Evolutionary conservation across 441 rosid genomes (phyloP).

Genomic region (Manihot esculenta): DNA sequence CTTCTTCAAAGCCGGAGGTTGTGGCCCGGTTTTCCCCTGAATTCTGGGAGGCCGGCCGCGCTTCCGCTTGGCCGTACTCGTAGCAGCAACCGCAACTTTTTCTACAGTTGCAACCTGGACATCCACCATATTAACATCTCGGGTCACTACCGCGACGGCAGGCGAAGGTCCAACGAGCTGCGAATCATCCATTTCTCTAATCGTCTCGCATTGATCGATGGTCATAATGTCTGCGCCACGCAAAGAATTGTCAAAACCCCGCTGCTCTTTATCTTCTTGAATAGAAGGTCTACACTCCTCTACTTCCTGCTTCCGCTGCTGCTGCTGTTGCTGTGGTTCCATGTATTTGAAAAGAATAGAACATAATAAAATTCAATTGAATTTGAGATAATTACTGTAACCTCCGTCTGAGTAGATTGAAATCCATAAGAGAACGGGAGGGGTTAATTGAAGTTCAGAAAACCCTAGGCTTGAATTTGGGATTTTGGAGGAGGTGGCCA

Average conservation of each 20-base stretch:
- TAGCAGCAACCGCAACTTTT: slow-evolving; percentile 24
- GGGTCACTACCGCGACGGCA: slow-evolving; percentile 14
- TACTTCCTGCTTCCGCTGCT: slow-evolving; percentile 14
- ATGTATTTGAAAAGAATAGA: background rate
- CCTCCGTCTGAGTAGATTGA: too few relatives aligned
- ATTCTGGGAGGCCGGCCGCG: slow-evolving; percentile 81
- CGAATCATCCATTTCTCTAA: slow-evolving; percentile 42
- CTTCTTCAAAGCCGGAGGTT: slow-evolving; percentile 32
- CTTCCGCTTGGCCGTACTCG: slow-evolving; percentile 49
- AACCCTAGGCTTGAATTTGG: slow-evolving; percentile 52
- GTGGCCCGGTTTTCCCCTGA: slow-evolving; percentile 31
- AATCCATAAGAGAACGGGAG: background rate
- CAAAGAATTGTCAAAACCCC: slow-evolving; percentile 26
- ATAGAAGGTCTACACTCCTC: slow-evolving; percentile 28
- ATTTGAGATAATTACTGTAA: background rate
- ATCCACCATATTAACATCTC: slow-evolving; percentile 17
- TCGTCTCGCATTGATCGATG: slow-evolving; percentile 57
- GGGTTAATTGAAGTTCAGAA: background rate
- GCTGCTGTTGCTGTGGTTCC: slow-evolving; percentile 12
- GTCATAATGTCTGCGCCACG: slow-evolving; percentile 40
- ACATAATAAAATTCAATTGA: background rate
- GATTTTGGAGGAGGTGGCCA: slow-evolving; percentile 13
- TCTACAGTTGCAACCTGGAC: slow-evolving; percentile 31
- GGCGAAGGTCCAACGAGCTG: slow-evolving; percentile 32
- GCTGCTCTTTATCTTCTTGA: slow-evolving; percentile 21